Evolutionary conservation across 139 green algal genomes (phyloP).

Genomic region (Chlamydomonas applanata): DNA sequence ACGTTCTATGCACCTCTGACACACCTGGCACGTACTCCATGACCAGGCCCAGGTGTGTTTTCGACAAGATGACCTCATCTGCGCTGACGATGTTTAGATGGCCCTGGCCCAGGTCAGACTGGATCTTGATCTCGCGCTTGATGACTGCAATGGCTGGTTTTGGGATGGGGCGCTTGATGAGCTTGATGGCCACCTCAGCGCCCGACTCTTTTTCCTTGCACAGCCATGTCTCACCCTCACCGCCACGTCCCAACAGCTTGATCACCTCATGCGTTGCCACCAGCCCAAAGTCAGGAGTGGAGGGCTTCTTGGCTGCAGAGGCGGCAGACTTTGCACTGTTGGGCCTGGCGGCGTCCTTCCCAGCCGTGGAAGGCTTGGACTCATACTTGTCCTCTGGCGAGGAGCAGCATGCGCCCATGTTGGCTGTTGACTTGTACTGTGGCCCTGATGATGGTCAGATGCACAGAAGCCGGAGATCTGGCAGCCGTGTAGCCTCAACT

Average conservation of each 20-base stretch:
- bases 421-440: constrained; percentile 2
- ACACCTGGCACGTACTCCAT: constrained; percentile 66
- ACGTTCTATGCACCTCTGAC: no score
- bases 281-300: constrained; percentile 51
- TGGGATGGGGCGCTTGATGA: constrained; percentile 61
- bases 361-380: neutral
- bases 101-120: constrained; percentile 56
- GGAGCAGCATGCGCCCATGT: constrained; percentile 8
- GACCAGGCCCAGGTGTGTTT: constrained; percentile 52
- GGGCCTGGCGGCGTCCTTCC: no score
- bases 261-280: constrained; percentile 37
- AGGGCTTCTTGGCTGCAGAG: no score
- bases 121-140: constrained; percentile 67
- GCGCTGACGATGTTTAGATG: constrained; percentile 68
- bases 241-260: constrained; percentile 50
- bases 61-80: constrained; percentile 55
- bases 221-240: constrained; percentile 63
- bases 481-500: no score
- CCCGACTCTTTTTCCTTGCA: constrained; percentile 36
- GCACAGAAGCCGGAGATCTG: no score
- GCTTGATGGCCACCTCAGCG: constrained; percentile 55
- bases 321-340: no score
- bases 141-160: constrained; percentile 57
- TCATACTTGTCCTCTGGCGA: constrained; percentile 11
- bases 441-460: no score